phyloP scores from a whole-genome alignment of 371 early-diverging fungal species.

The Dichotomocladium elegans region DNA sequence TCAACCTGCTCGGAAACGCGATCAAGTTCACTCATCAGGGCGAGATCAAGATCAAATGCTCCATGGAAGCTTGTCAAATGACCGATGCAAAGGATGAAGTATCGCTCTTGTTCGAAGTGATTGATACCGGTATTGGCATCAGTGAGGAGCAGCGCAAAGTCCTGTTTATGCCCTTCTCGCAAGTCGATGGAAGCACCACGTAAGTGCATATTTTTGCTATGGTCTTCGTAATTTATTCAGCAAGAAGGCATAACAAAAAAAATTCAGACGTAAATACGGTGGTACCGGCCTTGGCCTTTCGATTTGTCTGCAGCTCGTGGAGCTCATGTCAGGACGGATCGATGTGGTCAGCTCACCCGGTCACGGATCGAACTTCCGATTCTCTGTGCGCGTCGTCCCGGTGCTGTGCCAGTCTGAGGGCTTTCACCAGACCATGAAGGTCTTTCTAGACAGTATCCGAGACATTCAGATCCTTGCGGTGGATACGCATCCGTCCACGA shows the following conservation, averaged over 20 bases:
- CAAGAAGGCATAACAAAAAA: background rate
- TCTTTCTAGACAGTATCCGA: slow-evolving; percentile 14
- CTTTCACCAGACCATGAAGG: slow-evolving; percentile 7
- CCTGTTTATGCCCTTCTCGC: slow-evolving; percentile 57
- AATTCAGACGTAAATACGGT: slow-evolving; percentile 51
- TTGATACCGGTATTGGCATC: slow-evolving; percentile 55
- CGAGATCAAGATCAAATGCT: slow-evolving; percentile 28
- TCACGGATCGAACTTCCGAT: slow-evolving; percentile 56
- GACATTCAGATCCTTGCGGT: slow-evolving; percentile 30
- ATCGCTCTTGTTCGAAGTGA: slow-evolving; percentile 28
- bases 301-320: slow-evolving; percentile 53
- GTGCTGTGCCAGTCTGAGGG: slow-evolving; percentile 22
- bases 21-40: slow-evolving; percentile 20
- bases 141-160: slow-evolving; percentile 53
- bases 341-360: slow-evolving; percentile 51
- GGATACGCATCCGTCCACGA: slow-evolving; percentile 21
- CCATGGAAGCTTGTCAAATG: slow-evolving; percentile 14
- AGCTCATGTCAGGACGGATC: slow-evolving; percentile 54
- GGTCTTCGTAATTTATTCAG: background rate
- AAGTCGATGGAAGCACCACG: slow-evolving; percentile 52
- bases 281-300: slow-evolving; percentile 63
- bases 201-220: slow-evolving; percentile 9
- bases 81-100: slow-evolving; percentile 2
- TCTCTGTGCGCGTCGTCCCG: slow-evolving; percentile 35
- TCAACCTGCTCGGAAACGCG: slow-evolving; percentile 39